A percentile compares a stretch with the other conserved stretches of the same genome.
Conservation (phyloP, 805 yeast species). For the Citeromyces matritensis region DNA sequence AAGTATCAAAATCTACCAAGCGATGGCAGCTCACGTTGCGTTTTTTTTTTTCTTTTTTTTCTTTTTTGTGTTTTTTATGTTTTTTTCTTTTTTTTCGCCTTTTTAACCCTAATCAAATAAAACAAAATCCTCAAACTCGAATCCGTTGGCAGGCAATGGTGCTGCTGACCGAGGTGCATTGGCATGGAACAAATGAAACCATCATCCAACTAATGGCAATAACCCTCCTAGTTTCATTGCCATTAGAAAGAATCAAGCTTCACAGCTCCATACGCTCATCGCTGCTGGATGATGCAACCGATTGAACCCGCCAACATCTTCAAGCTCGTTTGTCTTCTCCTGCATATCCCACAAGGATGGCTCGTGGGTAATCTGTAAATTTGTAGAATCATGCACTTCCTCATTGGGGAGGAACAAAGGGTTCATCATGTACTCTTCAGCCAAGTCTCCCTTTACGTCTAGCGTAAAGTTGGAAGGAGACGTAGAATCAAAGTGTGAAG, state of each 20-base stretch:
- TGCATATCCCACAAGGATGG: background rate
- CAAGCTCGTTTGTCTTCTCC: background rate
- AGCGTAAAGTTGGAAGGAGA: background rate
- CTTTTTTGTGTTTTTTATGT: too few species aligned
- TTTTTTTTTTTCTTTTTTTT: too few species aligned
- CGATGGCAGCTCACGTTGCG: too few species aligned
- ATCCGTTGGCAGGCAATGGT: conserved; percentile 3
- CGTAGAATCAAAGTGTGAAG: background rate
- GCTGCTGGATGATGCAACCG: conserved; percentile 5
- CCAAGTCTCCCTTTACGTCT: background rate
- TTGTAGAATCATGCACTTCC: background rate
- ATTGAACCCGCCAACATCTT: conserved; percentile 1
- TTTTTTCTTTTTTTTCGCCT: too few species aligned
- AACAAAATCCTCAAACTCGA: conserved; percentile 3
- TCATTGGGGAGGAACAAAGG: conserved; percentile 1
- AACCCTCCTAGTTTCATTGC: background rate
- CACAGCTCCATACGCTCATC: conserved; percentile 1
- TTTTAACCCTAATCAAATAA: too few species aligned
- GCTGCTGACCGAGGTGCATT: conserved; percentile 3
- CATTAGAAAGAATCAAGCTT: background rate
- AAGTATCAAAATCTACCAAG: too few species aligned
- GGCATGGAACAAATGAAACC: background rate
- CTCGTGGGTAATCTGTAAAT: conserved; percentile 1
- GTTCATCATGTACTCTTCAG: background rate
- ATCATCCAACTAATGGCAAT: background rate